Conservation (phyloP, 108 stramenopile genomes). For the Cyclotella baltica region DNA sequence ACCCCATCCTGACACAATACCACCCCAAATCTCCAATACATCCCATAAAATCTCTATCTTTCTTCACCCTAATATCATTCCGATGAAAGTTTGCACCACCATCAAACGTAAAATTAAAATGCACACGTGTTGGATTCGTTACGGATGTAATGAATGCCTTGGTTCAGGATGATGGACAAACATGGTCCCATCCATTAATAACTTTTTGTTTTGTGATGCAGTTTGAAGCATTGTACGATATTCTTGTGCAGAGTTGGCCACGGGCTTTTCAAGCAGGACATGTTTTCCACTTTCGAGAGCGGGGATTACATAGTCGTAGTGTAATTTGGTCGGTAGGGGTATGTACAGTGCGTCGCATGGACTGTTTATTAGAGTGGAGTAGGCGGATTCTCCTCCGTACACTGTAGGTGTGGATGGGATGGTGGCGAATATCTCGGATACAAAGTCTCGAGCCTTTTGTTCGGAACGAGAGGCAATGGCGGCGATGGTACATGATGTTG, state of each 20-base stretch:
- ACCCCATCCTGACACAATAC: conserved; percentile 61
- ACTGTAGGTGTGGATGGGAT: not conserved
- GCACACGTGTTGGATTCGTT: conserved; percentile 51
- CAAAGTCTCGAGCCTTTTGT: conserved; percentile 39
- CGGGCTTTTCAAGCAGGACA: conserved; percentile 75
- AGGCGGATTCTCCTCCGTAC: conserved; percentile 31
- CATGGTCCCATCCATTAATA: conserved; percentile 73
- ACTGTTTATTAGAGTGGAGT: conserved; percentile 23
- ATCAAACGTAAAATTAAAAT: conserved; percentile 57
- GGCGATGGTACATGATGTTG: conserved; percentile 29
- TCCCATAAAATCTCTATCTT: conserved; percentile 57
- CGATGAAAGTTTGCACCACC: conserved; percentile 56
- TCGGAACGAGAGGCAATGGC: conserved; percentile 42
- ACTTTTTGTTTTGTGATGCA: conserved; percentile 58
- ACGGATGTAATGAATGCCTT: conserved; percentile 56
- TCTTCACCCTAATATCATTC: conserved; percentile 60
- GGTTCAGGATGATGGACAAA: conserved; percentile 70
- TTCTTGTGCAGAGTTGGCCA: conserved; percentile 51
- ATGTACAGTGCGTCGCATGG: conserved; percentile 50
- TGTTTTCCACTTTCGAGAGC: conserved; percentile 63
- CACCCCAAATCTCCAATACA: conserved; percentile 72
- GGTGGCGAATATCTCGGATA: conserved; percentile 18
- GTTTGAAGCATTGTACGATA: conserved; percentile 56
- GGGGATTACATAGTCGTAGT: conserved; percentile 46
- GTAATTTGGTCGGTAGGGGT: conserved; percentile 50